Evolutionary conservation across 192 early-diverging fungal species (phyloP).

Genomic region (Mortierella hygrophila): DNA sequence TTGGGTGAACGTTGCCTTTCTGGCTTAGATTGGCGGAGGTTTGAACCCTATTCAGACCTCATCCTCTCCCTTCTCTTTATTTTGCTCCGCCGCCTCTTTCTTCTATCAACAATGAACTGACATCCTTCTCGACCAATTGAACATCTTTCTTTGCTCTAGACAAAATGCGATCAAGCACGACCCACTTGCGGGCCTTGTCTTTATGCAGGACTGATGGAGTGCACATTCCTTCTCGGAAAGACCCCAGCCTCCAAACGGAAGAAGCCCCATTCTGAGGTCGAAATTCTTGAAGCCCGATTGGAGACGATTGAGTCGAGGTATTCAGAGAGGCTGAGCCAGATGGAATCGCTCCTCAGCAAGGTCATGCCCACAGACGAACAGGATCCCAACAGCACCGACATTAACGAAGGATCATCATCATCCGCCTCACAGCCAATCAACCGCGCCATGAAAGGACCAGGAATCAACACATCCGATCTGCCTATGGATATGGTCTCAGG

Average conservation of each 20-base stretch:
- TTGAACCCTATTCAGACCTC: slow-evolving; percentile 4
- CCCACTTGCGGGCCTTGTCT: slow-evolving; percentile 56
- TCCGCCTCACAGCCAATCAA: slow-evolving; percentile 9
- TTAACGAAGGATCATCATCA: slow-evolving; percentile 16
- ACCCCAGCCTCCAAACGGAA: slow-evolving; percentile 53
- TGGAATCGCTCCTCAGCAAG: slow-evolving; percentile 53
- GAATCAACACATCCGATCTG: slow-evolving; percentile 11
- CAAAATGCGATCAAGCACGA: slow-evolving; percentile 51
- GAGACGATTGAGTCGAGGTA: slow-evolving; percentile 51
- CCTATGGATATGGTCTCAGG: slow-evolving; percentile 14
- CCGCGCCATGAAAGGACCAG: background rate
- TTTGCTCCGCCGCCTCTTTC: slow-evolving; percentile 5
- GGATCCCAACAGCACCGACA: background rate
- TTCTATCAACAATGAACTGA: background rate
- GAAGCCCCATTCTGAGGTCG: slow-evolving; percentile 49
- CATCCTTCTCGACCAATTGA: background rate
- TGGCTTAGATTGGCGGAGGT: slow-evolving; percentile 8
- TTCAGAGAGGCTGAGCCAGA: slow-evolving; percentile 43
- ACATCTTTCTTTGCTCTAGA: slow-evolving; percentile 9
- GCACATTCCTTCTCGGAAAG: slow-evolving; percentile 50
- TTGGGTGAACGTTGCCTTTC: slow-evolving; percentile 7
- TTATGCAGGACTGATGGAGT: slow-evolving; percentile 55
- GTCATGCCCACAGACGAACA: slow-evolving; percentile 43
- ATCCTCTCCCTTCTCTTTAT: background rate
- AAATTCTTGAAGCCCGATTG: slow-evolving; percentile 46